Conservation (phyloP, 495 filamentous ascomycete species). For the Penicillium bialowiezense region DNA sequence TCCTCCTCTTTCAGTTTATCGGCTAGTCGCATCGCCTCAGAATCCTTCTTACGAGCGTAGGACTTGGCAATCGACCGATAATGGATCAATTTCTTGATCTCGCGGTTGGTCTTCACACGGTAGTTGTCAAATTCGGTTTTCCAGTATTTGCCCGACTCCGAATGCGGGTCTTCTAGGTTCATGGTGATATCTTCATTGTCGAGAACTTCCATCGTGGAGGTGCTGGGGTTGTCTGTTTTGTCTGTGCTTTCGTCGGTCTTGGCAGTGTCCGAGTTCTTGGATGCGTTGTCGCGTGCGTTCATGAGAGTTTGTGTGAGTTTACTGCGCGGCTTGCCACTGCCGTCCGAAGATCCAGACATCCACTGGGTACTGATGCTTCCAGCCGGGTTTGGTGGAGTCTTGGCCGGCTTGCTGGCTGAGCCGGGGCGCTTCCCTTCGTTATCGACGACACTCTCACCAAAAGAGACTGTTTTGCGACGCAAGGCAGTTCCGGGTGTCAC, state of each 20-base stretch:
- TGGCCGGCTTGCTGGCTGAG: conserved; percentile 26
- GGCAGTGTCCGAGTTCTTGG: conserved; percentile 21
- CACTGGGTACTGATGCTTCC: conserved; percentile 67
- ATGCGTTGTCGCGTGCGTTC: conserved; percentile 41
- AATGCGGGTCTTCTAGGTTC: conserved; percentile 77
- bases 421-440: conserved; percentile 51
- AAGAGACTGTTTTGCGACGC: conserved; percentile 87
- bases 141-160: conserved; percentile 89
- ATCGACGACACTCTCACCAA: conserved; percentile 67
- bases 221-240: conserved; percentile 6
- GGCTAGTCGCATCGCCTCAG: conserved; percentile 66
- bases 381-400: conserved; percentile 40
- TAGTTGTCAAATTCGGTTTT: conserved; percentile 86
- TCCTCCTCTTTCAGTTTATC: conserved; percentile 68
- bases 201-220: conserved; percentile 17
- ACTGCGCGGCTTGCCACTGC: conserved; percentile 41
- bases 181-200: conserved; percentile 59
- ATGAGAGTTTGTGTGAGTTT: conserved; percentile 46
- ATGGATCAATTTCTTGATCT: conserved; percentile 74
- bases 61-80: conserved; percentile 82
- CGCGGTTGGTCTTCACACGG: conserved; percentile 70
- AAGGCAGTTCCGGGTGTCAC: conserved; percentile 83
- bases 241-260: conserved; percentile 13
- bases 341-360: conserved; percentile 51
- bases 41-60: conserved; percentile 88